Evolutionary conservation across 2,329 filamentous ascomycete genomes (phyloP).

Genomic region (Ambrosiella cleistominuta): DNA sequence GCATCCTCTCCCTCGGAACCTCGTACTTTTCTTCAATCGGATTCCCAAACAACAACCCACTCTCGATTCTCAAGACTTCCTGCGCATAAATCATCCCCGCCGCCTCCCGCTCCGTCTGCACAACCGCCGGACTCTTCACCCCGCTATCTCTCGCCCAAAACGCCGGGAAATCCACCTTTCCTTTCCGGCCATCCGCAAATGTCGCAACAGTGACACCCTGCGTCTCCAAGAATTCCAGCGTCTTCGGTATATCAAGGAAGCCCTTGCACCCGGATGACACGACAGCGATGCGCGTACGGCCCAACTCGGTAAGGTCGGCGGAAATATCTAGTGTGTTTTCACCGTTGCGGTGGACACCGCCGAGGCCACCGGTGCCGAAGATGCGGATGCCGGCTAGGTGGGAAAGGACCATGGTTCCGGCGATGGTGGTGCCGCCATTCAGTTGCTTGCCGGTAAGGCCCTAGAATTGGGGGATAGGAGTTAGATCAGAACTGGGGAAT

Average conservation of each 20-base stretch:
- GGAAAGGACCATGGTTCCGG: slow-evolving; percentile 82
- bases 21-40: slow-evolving; percentile 57
- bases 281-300: slow-evolving; percentile 73
- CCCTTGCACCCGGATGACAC: slow-evolving; percentile 87
- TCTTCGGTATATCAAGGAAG: slow-evolving; percentile 81
- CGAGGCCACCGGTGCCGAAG: slow-evolving; percentile 87
- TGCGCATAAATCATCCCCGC: slow-evolving; percentile 79
- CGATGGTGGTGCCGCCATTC: slow-evolving; percentile 83
- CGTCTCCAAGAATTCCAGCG: slow-evolving; percentile 59
- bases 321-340: slow-evolving; percentile 83
- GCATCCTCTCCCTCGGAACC: slow-evolving; percentile 55
- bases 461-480: slow-evolving; percentile 21
- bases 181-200: slow-evolving; percentile 64
- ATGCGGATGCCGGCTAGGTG: slow-evolving; percentile 74
- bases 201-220: slow-evolving; percentile 70
- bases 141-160: slow-evolving; percentile 89
- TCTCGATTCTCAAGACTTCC: slow-evolving; percentile 50
- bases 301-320: slow-evolving; percentile 85
- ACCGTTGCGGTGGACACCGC: slow-evolving; percentile 81
- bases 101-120: slow-evolving; percentile 62
- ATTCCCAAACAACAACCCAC: slow-evolving; percentile 76
- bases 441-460: slow-evolving; percentile 48
- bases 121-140: slow-evolving; percentile 55
- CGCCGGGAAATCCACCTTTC: slow-evolving; percentile 64
- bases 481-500: background rate